Evolutionary conservation across 2,329 filamentous ascomycete genomes (phyloP).

Genomic region (Penicillium sp.): DNA sequence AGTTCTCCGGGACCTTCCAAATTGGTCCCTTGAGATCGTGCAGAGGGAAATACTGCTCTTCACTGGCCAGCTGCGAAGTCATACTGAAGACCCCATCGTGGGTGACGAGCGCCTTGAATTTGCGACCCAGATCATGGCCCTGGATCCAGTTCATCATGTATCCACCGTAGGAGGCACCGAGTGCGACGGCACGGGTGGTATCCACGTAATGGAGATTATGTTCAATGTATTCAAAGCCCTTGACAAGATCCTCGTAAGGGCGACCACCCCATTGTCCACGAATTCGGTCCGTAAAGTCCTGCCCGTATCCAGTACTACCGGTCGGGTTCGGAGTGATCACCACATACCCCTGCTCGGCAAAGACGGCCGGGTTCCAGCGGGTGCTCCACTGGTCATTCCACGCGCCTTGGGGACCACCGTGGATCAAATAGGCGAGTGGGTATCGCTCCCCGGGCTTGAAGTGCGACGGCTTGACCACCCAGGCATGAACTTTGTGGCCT

Average conservation of each 20-base stretch:
- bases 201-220: slow-evolving; percentile 49
- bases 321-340: slow-evolving; percentile 56
- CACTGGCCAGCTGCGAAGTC: slow-evolving; percentile 40
- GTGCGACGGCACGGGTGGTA: slow-evolving; percentile 46
- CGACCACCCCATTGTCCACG: slow-evolving; percentile 49
- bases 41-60: slow-evolving; percentile 52
- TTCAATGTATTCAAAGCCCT: slow-evolving; percentile 49
- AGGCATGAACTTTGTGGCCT: slow-evolving; percentile 40
- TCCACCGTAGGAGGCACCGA: slow-evolving; percentile 53
- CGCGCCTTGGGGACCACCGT: slow-evolving; percentile 48
- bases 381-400: slow-evolving; percentile 53
- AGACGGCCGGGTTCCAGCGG: slow-evolving; percentile 51
- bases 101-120: slow-evolving; percentile 54
- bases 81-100: slow-evolving; percentile 47
- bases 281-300: slow-evolving; percentile 49
- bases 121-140: slow-evolving; percentile 48
- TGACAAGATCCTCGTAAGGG: slow-evolving; percentile 52
- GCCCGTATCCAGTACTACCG: slow-evolving; percentile 53
- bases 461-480: slow-evolving; percentile 44
- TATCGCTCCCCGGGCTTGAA: slow-evolving; percentile 45
- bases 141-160: slow-evolving; percentile 58
- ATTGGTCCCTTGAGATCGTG: slow-evolving; percentile 48
- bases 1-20: slow-evolving; percentile 47
- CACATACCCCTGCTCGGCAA: slow-evolving; percentile 57
- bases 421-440: slow-evolving; percentile 50